Base-by-base conservation (phyloP, 768 basidiomycete species). In the Cystobasidium ongulense region DNA sequence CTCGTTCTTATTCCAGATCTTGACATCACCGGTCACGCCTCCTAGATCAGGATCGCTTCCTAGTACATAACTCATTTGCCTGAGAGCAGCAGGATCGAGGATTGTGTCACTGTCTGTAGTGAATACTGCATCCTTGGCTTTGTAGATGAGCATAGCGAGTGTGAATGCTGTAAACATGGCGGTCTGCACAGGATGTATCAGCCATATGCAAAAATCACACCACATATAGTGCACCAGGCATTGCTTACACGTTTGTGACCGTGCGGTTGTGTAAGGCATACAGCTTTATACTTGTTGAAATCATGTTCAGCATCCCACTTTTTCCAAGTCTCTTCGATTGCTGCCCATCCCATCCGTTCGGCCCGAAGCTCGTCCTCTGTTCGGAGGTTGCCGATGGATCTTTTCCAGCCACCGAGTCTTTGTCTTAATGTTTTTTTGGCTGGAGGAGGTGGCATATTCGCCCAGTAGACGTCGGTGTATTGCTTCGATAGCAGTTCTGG, bases 1-100 rank as follows among this genome's bases (percentile, higher is more conserved):
- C 33, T 62, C 59, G 21, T 39, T 39, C 59, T 62, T 62, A 23
- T 62, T 62, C 59, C 59, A 62, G 21, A 62, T 62, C 38, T 39
- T 33, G 38, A 62, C 59, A 62, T 62, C 59, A 15, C 59, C 59
- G 8, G 59, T 62, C 17, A 33, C 31, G 59, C 59, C 59, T 10
- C 33, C 59, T 4, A 39, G 33, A 18, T 62, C 21, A 3, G 59
- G 59, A n/a, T 62, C 38, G 21, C 59, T 62, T 11, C 33, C 31
- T 3, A 62, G 31, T 3, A 62, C 38, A 62, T 33, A 33, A 21
- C 31, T 39, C 33, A 62, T 33, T 18, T 62, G 31, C 17, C 33
- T 7, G 7, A 62, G 33, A 62, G 59, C 59, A 7, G 31, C 59
- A 3, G 38, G 33, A n/a, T 62, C 33, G 4, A 62, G 31, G 21